Evolutionary conservation across 805 yeast genomes (phyloP).

Genomic region (Grigorovia jiainica): DNA sequence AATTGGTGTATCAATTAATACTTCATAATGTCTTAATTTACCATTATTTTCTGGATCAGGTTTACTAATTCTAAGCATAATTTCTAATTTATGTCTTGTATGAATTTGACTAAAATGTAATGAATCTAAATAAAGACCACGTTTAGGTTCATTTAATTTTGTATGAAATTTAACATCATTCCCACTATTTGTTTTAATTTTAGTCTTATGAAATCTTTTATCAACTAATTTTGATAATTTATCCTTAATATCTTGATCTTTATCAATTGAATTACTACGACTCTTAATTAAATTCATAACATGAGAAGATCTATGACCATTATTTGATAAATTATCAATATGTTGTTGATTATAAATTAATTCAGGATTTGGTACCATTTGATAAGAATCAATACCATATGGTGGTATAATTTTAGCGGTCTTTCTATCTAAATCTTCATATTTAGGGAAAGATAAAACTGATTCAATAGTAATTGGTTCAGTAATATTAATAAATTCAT

Average conservation of each 20-base stretch:
- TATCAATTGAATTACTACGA: background rate
- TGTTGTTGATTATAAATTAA: background rate
- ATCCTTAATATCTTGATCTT: background rate
- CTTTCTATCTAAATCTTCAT: conserved; percentile 20
- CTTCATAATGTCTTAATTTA: conserved; percentile 67
- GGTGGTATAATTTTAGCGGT: conserved; percentile 25
- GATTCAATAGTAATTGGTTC: conserved; percentile 25
- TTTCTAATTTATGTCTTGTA: conserved; percentile 57
- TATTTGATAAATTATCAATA: background rate
- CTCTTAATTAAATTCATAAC: background rate
- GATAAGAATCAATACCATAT: conserved; percentile 27
- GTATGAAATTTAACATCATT: conserved; percentile 14
- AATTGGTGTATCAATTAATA: conserved; percentile 70
- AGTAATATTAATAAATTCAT: conserved; percentile 11
- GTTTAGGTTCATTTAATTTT: conserved; percentile 14
- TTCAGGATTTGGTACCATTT: conserved; percentile 14
- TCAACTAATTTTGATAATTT: background rate
- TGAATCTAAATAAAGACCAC: conserved; percentile 47
- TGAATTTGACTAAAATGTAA: conserved; percentile 52
- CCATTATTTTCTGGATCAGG: conserved; percentile 38
- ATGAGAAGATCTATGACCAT: background rate
- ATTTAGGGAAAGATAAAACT: conserved; percentile 25
- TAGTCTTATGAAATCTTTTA: conserved; percentile 10
- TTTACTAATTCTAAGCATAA: conserved; percentile 57
- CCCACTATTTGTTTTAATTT: conserved; percentile 14